Base-by-base conservation (phyloP, 257 asterid species). In the Solanum commersonii region DNA sequence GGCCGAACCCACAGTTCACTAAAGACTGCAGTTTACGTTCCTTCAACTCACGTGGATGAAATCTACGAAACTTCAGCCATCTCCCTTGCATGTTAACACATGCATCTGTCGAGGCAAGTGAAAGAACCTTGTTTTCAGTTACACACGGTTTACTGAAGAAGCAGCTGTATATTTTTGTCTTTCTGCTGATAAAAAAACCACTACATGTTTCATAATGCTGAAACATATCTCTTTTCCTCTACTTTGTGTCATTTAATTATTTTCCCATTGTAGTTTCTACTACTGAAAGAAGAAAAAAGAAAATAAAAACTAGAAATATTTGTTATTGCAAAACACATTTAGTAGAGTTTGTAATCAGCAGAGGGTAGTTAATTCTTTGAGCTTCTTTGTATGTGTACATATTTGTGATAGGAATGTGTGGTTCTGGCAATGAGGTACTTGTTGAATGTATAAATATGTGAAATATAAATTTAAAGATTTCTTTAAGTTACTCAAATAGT, bases 41-140 rank as follows among this genome's bases (percentile, higher is more conserved):
- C 99, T 68, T 98, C 96, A 79, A 91, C 97, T 27, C 98, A 93
- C 49, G 95, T 95, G 37, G 98, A 96, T 86, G 98, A 97, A 91
- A 97, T 96, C 78, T 97, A 96, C 79, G 93, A 90, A 83, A 94
- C 91, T 37, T 92, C 94, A 3, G 81, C 89, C 35, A 88, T 78
- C 89, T 72, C 91, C 44, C 92, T 85, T 67, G 90, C 93, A 10
- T 95, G 87, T 82, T 37, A 35, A 31, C 79, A 73, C n/a, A 34
- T 27, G 18, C 40, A 71, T 18, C 33, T 31, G 52, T 4, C n/a
- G 9, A 25, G 25, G 10, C 84, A 86, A 86, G 59, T 52, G 88
- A 13, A 8, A 49, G 59, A 52, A 38, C 35, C 46, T 31, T 14
- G 60, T 52, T 49, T 49, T 86, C 88, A 74, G 56, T 73, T 31